Conservation (phyloP, 345 rosid genomes). For the Pugionium dolabratum region DNA sequence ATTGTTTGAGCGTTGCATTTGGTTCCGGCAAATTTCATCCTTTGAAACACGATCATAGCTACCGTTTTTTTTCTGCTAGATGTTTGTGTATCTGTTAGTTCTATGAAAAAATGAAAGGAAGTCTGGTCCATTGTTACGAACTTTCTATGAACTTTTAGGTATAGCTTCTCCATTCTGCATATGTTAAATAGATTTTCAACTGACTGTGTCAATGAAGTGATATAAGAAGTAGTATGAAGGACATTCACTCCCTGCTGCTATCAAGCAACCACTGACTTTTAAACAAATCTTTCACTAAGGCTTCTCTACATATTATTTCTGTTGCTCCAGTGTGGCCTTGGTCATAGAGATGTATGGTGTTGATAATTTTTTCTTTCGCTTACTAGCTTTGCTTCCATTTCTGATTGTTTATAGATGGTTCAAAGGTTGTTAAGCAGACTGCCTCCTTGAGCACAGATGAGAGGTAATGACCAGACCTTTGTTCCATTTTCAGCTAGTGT, state of each 20-base stretch:
- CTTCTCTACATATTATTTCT: background rate
- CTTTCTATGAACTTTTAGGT: background rate
- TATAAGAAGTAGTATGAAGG: background rate
- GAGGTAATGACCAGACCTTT: conserved; percentile 51
- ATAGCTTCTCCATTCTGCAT: conserved; percentile 5
- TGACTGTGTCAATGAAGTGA: conserved; percentile 27
- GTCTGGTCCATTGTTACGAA: background rate
- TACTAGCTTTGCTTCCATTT: conserved; percentile 16
- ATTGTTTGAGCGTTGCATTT: no score
- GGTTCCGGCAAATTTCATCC: background rate
- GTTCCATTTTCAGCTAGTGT: conserved; percentile 23
- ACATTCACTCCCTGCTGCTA: background rate
- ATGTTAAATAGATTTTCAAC: background rate
- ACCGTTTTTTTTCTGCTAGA: background rate
- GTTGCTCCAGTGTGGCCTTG: background rate
- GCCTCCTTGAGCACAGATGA: conserved; percentile 52
- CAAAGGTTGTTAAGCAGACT: conserved; percentile 57
- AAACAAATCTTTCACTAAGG: conserved; percentile 14
- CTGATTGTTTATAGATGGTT: conserved; percentile 48
- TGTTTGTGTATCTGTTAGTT: no score
- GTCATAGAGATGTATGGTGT: background rate
- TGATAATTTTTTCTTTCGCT: conserved; percentile 16
- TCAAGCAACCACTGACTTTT: background rate
- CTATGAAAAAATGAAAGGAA: no score
- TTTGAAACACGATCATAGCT: conserved; percentile 21